phyloP scores from a whole-genome alignment of 2,329 filamentous ascomycete species.

The Zymoseptoria pseudotritici region DNA sequence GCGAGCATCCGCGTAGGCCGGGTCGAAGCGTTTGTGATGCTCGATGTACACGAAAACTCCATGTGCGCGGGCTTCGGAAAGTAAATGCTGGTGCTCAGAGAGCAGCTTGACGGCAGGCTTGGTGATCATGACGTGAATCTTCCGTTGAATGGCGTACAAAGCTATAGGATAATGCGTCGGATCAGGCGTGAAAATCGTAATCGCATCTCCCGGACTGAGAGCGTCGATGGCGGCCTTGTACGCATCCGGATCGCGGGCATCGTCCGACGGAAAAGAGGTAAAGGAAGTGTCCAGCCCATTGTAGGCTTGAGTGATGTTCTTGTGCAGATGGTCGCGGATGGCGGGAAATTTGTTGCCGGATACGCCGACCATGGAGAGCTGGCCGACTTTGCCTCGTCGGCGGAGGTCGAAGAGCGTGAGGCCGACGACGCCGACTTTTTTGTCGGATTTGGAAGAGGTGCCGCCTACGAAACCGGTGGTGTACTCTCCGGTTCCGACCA shows the following conservation, averaged over 20 bases:
- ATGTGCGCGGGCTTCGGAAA: conserved; percentile 63
- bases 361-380: conserved; percentile 82
- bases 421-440: conserved; percentile 91
- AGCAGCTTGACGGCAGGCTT: conserved; percentile 88
- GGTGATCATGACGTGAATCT: conserved; percentile 85
- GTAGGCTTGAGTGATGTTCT: conserved; percentile 74
- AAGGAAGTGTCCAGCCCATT: conserved; percentile 85
- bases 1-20: conserved; percentile 81
- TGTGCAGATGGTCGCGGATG: conserved; percentile 78
- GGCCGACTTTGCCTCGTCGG: conserved; percentile 77
- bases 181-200: conserved; percentile 94
- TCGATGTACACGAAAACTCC: conserved; percentile 88
- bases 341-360: conserved; percentile 85
- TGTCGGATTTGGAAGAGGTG: conserved; percentile 78
- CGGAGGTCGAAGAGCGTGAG: conserved; percentile 84
- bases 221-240: conserved; percentile 87
- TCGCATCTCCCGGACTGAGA: conserved; percentile 72
- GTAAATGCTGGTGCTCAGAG: conserved; percentile 67
- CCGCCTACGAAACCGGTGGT: conserved; percentile 89
- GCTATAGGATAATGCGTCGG: conserved; percentile 90
- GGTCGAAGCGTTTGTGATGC: conserved; percentile 95
- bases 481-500: conserved; percentile 87
- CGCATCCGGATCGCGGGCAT: conserved; percentile 65
- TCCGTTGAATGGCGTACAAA: conserved; percentile 79
- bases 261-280: conserved; percentile 70